Conservation (phyloP, 306 rosid genomes). For the Vigna angularis region DNA sequence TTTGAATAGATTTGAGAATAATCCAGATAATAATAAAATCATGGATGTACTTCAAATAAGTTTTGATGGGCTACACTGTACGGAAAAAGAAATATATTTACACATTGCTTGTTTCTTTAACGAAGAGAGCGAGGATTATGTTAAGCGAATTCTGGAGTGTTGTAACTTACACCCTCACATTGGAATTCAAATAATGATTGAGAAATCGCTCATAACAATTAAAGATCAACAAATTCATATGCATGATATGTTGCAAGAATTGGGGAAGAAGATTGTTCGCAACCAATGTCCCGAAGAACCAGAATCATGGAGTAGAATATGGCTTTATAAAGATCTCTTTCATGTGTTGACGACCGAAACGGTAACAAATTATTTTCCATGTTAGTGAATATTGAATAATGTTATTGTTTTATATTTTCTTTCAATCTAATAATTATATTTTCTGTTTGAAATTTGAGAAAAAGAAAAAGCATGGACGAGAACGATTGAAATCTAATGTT, state of each 20-base stretch:
- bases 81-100: no score
- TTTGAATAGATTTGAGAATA: background rate
- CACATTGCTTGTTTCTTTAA: no score
- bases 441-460: no score
- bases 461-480: no score
- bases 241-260: conserved; percentile 39
- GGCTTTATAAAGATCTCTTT: conserved; percentile 20
- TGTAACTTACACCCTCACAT: background rate
- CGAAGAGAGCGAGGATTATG: no score
- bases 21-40: conserved; percentile 5
- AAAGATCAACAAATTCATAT: conserved; percentile 33
- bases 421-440: no score
- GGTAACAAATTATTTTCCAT: background rate
- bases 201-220: conserved; percentile 37
- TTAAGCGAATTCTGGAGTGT: no score
- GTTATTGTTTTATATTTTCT: no score
- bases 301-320: conserved; percentile 37
- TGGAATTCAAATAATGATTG: conserved; percentile 11
- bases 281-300: background rate
- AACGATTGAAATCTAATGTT: no score
- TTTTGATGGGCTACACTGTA: no score
- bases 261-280: background rate
- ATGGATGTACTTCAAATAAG: conserved; percentile 7
- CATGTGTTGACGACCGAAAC: background rate
- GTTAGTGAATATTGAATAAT: no score